A percentile compares a stretch with the other conserved stretches of the same genome.
Conservation (phyloP, 192 early-diverging fungal genomes). For the Backusella tuberculispora region DNA sequence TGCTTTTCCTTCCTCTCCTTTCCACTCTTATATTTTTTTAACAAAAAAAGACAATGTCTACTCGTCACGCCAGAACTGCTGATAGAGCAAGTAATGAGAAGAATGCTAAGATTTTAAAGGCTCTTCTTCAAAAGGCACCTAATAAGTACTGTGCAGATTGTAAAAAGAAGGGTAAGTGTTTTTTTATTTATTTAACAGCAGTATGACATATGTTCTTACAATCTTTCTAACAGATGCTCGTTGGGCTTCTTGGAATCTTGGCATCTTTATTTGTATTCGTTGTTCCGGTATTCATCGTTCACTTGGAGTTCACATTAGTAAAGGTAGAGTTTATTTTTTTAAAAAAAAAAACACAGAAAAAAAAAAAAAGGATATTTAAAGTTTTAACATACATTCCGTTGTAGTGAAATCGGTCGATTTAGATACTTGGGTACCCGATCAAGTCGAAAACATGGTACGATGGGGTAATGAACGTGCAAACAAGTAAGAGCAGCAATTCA, state of each 20-base stretch:
- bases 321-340: slow-evolving; percentile 55
- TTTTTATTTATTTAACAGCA: background rate
- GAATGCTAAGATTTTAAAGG: slow-evolving; percentile 69
- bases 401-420: slow-evolving; percentile 86
- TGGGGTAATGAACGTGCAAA: slow-evolving; percentile 81
- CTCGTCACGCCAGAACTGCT: slow-evolving; percentile 64
- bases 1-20: background rate
- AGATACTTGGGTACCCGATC: slow-evolving; percentile 80
- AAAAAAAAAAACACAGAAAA: background rate
- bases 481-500: slow-evolving; percentile 46
- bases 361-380: slow-evolving; percentile 4
- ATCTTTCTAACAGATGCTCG: slow-evolving; percentile 58
- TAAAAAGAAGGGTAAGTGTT: slow-evolving; percentile 67
- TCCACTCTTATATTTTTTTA: background rate
- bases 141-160: slow-evolving; percentile 85
- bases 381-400: background rate
- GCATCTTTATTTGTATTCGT: slow-evolving; percentile 64
- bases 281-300: slow-evolving; percentile 79
- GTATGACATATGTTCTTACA: no score
- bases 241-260: slow-evolving; percentile 70
- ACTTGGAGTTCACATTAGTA: slow-evolving; percentile 84
- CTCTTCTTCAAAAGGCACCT: slow-evolving; percentile 66
- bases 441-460: slow-evolving; percentile 76
- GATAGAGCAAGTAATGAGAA: slow-evolving; percentile 76
- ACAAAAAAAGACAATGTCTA: slow-evolving; percentile 50